Evolutionary conservation across 768 basidiomycete species (phyloP).

Genomic region (Mycena epipterygia): DNA sequence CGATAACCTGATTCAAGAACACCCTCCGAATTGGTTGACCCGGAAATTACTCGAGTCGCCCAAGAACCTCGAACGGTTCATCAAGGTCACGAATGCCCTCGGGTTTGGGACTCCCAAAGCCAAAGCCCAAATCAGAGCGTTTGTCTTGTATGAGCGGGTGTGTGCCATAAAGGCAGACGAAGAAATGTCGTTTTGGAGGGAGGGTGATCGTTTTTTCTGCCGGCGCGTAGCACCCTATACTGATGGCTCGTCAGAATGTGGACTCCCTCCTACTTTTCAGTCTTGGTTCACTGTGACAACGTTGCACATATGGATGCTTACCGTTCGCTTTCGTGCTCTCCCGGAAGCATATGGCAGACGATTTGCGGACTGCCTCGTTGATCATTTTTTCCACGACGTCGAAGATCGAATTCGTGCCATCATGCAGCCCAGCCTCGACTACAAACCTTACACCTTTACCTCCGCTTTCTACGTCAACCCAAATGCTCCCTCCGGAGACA

Average conservation of each 20-base stretch:
- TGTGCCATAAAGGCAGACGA: conserved; percentile 71
- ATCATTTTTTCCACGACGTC: conserved; percentile 96
- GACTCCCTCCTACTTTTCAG: conserved; percentile 93
- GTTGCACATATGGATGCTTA: conserved; percentile 92
- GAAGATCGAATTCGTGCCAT: conserved; percentile 91
- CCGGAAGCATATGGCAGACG: conserved; percentile 73
- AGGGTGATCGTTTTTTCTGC: conserved; percentile 56
- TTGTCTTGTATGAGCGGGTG: conserved; percentile 68
- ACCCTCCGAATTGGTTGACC: conserved; percentile 24
- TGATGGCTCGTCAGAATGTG: conserved; percentile 68
- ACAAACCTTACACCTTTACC: conserved; percentile 61
- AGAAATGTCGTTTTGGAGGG: conserved; percentile 73
- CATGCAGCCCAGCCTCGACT: conserved; percentile 68
- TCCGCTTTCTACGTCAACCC: conserved; percentile 64
- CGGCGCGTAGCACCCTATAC: conserved; percentile 14
- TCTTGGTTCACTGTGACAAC: conserved; percentile 97
- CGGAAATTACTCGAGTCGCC: conserved; percentile 34
- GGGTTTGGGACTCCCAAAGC: conserved; percentile 23
- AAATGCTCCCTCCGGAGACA: conserved; percentile 49
- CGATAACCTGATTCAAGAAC: conserved; percentile 28
- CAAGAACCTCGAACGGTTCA: conserved; percentile 28
- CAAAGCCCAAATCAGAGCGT: conserved; percentile 51
- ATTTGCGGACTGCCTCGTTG: conserved; percentile 87
- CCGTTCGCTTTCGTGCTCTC: conserved; percentile 88
- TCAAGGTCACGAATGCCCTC: conserved; percentile 22